phyloP scores from a whole-genome alignment of 2,329 filamentous ascomycete species.

The Microsporum ferrugineum region DNA sequence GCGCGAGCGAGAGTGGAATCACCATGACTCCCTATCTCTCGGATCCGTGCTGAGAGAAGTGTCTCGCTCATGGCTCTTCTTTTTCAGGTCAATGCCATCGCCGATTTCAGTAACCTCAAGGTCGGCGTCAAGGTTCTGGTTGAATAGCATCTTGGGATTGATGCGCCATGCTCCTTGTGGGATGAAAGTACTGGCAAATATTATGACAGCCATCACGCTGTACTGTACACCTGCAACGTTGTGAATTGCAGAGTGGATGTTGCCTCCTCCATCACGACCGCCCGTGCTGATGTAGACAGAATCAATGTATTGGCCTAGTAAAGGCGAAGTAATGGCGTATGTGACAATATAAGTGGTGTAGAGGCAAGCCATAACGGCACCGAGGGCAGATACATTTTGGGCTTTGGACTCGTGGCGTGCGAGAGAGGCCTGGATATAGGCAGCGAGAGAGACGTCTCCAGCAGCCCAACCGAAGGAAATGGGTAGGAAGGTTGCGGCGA shows the following conservation, averaged over 20 bases:
- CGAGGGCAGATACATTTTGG: constrained; percentile 39
- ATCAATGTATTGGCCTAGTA: constrained; percentile 39
- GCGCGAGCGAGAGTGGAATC: neutral
- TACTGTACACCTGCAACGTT: constrained; percentile 41
- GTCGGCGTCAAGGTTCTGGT: constrained; percentile 13
- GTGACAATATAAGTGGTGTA: constrained; percentile 41
- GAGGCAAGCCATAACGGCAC: constrained; percentile 43
- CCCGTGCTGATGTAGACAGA: constrained; percentile 27
- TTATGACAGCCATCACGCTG: constrained; percentile 33
- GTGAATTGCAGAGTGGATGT: constrained; percentile 33
- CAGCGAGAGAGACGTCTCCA: constrained; percentile 41
- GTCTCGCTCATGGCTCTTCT: constrained; percentile 5
- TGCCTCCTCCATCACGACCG: constrained; percentile 20
- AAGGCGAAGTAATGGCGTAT: constrained; percentile 36
- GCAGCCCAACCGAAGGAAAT: constrained; percentile 43
- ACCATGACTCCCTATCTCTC: constrained; percentile 7
- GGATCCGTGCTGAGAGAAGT: constrained; percentile 5
- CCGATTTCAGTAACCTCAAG: constrained; percentile 13
- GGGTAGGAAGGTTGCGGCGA: constrained; percentile 37
- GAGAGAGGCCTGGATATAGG: constrained; percentile 43
- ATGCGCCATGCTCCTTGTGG: constrained; percentile 35
- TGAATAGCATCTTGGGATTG: constrained; percentile 27
- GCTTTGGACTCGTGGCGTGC: constrained; percentile 35
- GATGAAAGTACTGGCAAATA: constrained; percentile 37
- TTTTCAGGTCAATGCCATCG: constrained; percentile 9